phyloP scores from a whole-genome alignment of 345 rosid species.

The Corymbia maculata region DNA sequence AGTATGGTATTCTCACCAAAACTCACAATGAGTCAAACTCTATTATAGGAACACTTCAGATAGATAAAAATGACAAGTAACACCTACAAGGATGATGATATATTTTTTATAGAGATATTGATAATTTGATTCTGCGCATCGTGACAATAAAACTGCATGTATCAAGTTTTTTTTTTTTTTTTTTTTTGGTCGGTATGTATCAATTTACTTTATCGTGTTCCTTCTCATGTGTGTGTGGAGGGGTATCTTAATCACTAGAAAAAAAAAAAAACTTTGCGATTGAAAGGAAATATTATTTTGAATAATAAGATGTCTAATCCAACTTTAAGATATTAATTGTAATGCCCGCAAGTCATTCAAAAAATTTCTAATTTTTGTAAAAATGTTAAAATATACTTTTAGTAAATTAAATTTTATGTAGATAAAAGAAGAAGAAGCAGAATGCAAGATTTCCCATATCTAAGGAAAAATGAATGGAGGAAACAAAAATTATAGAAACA shows the following conservation, averaged over 20 bases:
- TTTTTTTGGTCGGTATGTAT: no score
- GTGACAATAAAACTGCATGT: not conserved
- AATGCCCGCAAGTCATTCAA: not conserved
- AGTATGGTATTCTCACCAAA: not conserved
- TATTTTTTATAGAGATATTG: not conserved
- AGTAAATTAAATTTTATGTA: not conserved
- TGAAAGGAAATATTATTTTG: not conserved
- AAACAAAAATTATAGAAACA: not conserved
- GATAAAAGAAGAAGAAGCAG: no score
- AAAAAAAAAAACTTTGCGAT: not conserved
- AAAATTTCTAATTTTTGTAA: not conserved
- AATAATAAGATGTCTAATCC: not conserved
- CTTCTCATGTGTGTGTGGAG: not conserved
- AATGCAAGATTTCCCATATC: not conserved
- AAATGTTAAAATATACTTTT: not conserved
- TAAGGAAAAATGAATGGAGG: not conserved
- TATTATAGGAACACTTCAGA: not conserved
- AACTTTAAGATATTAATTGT: not conserved
- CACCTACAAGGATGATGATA: not conserved
- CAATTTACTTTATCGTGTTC: not conserved
- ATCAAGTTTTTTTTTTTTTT: no score
- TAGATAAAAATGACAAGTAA: not conserved
- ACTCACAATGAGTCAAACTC: not conserved
- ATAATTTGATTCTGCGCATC: not conserved
- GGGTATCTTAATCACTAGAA: not conserved